Base-by-base conservation (phyloP, 345 rosid genomes). In the Combretum micranthum region DNA sequence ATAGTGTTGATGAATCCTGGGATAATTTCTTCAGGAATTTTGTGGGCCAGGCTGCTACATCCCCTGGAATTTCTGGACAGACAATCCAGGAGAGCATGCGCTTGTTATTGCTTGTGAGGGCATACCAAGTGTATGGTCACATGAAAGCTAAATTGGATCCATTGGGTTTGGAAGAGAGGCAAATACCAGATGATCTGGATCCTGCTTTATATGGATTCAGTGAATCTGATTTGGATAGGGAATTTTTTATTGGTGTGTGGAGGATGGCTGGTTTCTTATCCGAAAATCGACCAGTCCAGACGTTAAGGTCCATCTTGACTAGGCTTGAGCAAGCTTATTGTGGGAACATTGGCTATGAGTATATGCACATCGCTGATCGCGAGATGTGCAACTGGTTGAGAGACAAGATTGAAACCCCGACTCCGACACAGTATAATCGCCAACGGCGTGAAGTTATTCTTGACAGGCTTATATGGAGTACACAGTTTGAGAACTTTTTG, bases 61-160 rank as follows among this genome's bases (percentile, higher is more conserved):
- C 69, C 45, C 69, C 69, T 0, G 69, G 69, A 21, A 44, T 64
- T 43, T 64, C 69, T 0, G 69, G 69, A 18, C 69, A 64, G 63
- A 64, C 69, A 51, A 64, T 64, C 45, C 69, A 64, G 45, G 69
- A 64, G 63, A 64, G 69, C 57, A 64, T 57, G 69, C 54, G 63
- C 15, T 43, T 64, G 32, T 45, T 64, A 57, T 52, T 64, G 44
- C 17, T 64, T 51, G 69, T 64, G 46, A 64, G 63, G 63, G 69
- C 69, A 17, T 57, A 64, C 63, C 69, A 64, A 44, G 69, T 64
- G 17, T 57, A 57, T 57, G 69, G 69, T 12, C 69, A 64, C 25
- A 64, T 57, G 63, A 64, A 51, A 55, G 63, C 69, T 13, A 57
- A 51, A 44, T 64, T 64, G 57, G 69, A 64, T 51, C 69, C 69